Evolutionary conservation across 2,329 filamentous ascomycete genomes (phyloP).

Genomic region (Neofusicoccum cordaticola): DNA sequence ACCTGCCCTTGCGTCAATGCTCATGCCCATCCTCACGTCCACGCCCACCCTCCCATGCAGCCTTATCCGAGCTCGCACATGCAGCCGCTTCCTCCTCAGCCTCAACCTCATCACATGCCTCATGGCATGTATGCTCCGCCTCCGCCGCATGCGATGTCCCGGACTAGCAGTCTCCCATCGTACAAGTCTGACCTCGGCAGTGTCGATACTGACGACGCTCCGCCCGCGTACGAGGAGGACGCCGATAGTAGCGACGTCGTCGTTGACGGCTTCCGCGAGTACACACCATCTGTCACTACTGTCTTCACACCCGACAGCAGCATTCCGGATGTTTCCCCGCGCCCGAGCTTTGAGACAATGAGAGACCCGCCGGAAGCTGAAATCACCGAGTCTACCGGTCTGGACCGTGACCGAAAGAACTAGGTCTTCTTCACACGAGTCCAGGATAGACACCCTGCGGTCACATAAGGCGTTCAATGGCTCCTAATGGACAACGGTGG

Average conservation of each 20-base stretch:
- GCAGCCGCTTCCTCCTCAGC: constrained; percentile 19
- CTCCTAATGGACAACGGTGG: background rate
- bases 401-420: constrained; percentile 13
- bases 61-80: background rate
- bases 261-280: constrained; percentile 43
- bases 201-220: constrained; percentile 28
- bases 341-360: constrained; percentile 38
- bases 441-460: background rate
- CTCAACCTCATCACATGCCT: constrained; percentile 22
- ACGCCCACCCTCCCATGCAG: constrained; percentile 24
- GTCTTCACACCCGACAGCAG: constrained; percentile 39
- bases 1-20: background rate
- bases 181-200: constrained; percentile 40
- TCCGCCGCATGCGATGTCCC: constrained; percentile 32
- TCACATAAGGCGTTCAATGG: background rate
- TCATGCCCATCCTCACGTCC: constrained; percentile 14
- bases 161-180: constrained; percentile 43
- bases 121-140: constrained; percentile 12
- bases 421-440: background rate
- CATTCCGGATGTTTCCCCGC: constrained; percentile 37
- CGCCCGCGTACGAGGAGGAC: constrained; percentile 44
- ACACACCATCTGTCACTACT: constrained; percentile 30
- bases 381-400: background rate
- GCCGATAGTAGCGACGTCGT: constrained; percentile 37
- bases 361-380: constrained; percentile 3